These are phyloP conservation scores for Salix brachista DNA, from an alignment of 345 rosid species.

Conservation along the genomic window DNA sequence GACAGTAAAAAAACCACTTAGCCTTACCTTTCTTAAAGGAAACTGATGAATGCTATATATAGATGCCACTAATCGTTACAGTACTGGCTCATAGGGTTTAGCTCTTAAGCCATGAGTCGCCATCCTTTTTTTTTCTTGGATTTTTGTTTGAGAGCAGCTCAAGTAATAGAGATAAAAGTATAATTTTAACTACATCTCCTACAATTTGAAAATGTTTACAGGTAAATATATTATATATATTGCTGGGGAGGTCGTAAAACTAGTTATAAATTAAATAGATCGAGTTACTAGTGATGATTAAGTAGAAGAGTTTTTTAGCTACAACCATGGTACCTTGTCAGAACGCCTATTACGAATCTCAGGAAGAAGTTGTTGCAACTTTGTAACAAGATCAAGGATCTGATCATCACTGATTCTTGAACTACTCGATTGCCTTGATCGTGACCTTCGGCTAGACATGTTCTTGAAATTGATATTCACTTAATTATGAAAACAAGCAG, in stretches of 20 bases:
- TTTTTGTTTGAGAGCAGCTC: not conserved
- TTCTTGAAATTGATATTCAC: not conserved
- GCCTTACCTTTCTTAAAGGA: not conserved
- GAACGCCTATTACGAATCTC: conserved; percentile 64
- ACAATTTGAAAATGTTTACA: not conserved
- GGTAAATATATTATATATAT: not conserved
- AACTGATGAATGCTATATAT: not conserved
- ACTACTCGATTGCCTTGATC: conserved; percentile 61
- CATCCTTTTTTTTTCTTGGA: not conserved
- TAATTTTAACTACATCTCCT: not conserved
- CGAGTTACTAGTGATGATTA: not conserved
- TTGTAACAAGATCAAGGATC: conserved; percentile 82
- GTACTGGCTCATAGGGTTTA: not conserved
- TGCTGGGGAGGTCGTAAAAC: no score
- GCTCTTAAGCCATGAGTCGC: not conserved
- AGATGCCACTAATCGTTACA: not conserved
- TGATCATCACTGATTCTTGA: conserved; percentile 86
- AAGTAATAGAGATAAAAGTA: not conserved
- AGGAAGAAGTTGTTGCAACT: conserved; percentile 81
- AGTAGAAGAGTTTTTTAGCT: no score
- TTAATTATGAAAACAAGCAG: not conserved
- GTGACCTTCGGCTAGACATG: conserved; percentile 84
- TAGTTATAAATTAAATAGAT: no score
- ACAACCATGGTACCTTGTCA: conserved; percentile 44
- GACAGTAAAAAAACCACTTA: not conserved